A percentile compares a stretch with the other conserved stretches of the same genome.
These are phyloP conservation scores for Phytophthora crassamura DNA, from an alignment of 352 stramenopile genomes.

Conservation along the genomic window DNA sequence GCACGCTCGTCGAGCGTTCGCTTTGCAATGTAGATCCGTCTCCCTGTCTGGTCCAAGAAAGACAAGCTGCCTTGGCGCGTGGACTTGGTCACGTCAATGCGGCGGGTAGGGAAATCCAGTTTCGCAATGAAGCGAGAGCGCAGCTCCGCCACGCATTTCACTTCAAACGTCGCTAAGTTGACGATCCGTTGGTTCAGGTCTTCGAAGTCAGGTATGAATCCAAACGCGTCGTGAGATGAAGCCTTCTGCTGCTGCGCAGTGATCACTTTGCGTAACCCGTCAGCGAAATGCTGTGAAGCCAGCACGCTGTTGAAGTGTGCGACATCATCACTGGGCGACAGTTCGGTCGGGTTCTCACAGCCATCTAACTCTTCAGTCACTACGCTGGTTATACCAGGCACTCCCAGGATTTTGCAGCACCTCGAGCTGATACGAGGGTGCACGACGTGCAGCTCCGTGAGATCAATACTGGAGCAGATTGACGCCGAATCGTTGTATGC, in stretches of 20 bases:
- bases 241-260: slow-evolving; percentile 71
- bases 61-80: slow-evolving; percentile 55
- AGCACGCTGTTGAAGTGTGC: slow-evolving; percentile 63
- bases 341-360: slow-evolving; percentile 15
- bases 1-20: slow-evolving; percentile 40
- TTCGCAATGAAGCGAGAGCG: slow-evolving; percentile 70
- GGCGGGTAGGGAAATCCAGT: slow-evolving; percentile 53
- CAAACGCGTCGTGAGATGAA: slow-evolving; percentile 48
- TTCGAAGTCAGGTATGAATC: slow-evolving; percentile 64
- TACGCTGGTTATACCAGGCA: slow-evolving; percentile 64
- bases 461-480: slow-evolving; percentile 65
- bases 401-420: slow-evolving; percentile 62
- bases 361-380: slow-evolving; percentile 68
- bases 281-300: slow-evolving; percentile 57
- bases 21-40: slow-evolving; percentile 63
- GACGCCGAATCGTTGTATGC: slow-evolving; percentile 77
- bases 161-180: slow-evolving; percentile 49
- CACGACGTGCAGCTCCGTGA: slow-evolving; percentile 68
- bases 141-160: slow-evolving; percentile 59
- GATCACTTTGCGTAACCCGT: slow-evolving; percentile 70
- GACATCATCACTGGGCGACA: slow-evolving; percentile 43
- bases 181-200: slow-evolving; percentile 66
- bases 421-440: slow-evolving; percentile 63
- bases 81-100: slow-evolving; percentile 72
- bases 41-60: slow-evolving; percentile 54